Base-by-base conservation (phyloP, 805 yeast genomes). In the Cyberlindnera americana region DNA sequence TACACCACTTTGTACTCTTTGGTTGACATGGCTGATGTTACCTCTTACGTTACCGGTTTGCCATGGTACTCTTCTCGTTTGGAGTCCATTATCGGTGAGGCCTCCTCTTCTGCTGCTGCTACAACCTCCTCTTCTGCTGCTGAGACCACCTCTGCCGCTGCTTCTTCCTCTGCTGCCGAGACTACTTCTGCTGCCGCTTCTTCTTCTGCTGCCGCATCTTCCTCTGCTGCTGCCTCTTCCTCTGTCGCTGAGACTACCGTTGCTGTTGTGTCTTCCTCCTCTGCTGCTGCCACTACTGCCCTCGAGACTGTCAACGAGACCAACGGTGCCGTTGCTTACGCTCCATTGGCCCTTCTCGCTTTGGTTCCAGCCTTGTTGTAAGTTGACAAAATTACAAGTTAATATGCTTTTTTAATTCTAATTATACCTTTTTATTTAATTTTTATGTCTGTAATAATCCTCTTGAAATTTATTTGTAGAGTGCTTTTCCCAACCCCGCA, bases 41-140 rank as follows among this genome's bases (percentile, higher is more conserved):
- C 33, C 14, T 30, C 33, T 14, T 30, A 30, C 16, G 33, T 60
- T 8, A 43, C 61, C 19, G 56, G 53, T 24, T 51, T 62, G 35
- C 64, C 66, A 47, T 62, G 66, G 66, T 62, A 48, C 43, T 49
- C 53, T 10, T 40, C 50, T 23, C 47, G 56, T 46, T 29, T 52
- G 22, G 41, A 35, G n/a, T 35, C 50, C 5, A 34, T 26, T 8
- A 17, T 48, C 31, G 49, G 41, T 29, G 53, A 44, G 29, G 52
- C 29, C 19, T 38, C 43, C 17, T 26, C 43, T 14, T 32, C 33
- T 19, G 17, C 32, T 7, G 32, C 37, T 27, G 34, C 37, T 30
- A 9, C 30, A 14, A 6, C 13, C 14, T 25, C 27, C 12, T 12
- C 14, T 25, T 9, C 27, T 25, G 27, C 27, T 25, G 14, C 27